Base-by-base conservation (phyloP, 345 rosid species). In the Camelina sativa region DNA sequence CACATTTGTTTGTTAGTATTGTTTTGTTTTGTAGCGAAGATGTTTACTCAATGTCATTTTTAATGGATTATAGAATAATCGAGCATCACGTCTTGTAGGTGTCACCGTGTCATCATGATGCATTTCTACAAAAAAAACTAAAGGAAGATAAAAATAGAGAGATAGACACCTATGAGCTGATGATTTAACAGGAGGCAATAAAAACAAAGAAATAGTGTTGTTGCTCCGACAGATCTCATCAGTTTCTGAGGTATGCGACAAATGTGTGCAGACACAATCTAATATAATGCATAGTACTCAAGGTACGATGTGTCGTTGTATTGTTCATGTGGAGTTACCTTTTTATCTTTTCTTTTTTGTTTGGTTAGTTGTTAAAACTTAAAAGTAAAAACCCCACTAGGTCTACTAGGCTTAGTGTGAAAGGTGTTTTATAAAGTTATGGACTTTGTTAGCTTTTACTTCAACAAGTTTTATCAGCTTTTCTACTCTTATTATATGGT, bases 61-160 rank as follows among this genome's bases (percentile, higher is more conserved):
- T 35, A 48, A 66, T 16, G 16, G 25, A 30, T 16, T 16, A 67
- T 34, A 30, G 41, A 52, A 38, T 59, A 60, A 68, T 44, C 37
- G 50, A 28, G 44, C 28, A 62, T n/a, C 57, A 69, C 46, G 58
- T 60, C 69, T 69, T 76, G 70, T 35, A 76, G 80, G 80, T 76
- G 75, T 69, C 75, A 54, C 28, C 57, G 80, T 76, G 75, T 69
- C 75, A 54, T 38, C 57, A 7, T 53, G 69, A 30, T 52, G 57
- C 69, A 68, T 11, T 16, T 51, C 54, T 53, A 20, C 52, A 38
- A 20, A 35, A 20, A 35, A 47, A 4, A 28, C 6, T 0, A 2
- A 68, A 54, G 50, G 43, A 4, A 3, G 5, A 5, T n/a, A 3
- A 28, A 1, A 8, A 52, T n/a, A 58, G 22, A 60, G 48, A 60